Evolutionary conservation across 306 rosid species (phyloP).

Genomic region (Astragalus membranaceus): DNA sequence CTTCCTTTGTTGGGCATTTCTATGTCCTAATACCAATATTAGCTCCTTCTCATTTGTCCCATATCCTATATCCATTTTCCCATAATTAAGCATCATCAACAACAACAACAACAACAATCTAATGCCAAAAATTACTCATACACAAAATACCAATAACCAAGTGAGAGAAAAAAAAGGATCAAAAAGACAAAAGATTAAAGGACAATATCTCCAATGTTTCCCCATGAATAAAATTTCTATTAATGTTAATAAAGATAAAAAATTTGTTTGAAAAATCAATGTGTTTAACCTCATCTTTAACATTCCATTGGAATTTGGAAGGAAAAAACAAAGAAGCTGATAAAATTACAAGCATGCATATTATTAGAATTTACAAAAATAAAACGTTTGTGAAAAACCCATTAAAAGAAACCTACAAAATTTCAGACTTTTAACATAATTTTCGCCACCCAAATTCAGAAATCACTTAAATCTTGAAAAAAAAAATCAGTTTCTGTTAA

Average conservation of each 20-base stretch:
- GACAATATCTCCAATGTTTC: neutral
- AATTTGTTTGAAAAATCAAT: neutral
- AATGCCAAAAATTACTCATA: neutral
- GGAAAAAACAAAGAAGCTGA: neutral
- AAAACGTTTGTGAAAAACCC: neutral
- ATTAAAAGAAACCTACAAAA: neutral
- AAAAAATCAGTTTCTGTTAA: neutral
- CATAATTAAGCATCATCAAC: neutral
- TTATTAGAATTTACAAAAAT: neutral
- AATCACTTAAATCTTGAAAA: neutral
- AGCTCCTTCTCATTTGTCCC: slow-evolving; percentile 59
- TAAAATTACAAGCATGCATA: neutral
- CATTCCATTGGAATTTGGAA: neutral
- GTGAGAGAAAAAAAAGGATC: neutral
- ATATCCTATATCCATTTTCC: slow-evolving; percentile 40
- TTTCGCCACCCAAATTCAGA: neutral
- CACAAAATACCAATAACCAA: neutral
- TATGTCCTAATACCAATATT: slow-evolving; percentile 69
- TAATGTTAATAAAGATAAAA: neutral
- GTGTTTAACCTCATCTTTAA: neutral
- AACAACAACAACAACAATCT: neutral
- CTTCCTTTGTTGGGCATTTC: slow-evolving; percentile 70
- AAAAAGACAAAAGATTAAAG: too few species aligned
- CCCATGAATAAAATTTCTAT: neutral
- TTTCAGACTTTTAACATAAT: neutral